phyloP scores from a whole-genome alignment of 2,329 filamentous ascomycete species.

The Fusarium burgessii region DNA sequence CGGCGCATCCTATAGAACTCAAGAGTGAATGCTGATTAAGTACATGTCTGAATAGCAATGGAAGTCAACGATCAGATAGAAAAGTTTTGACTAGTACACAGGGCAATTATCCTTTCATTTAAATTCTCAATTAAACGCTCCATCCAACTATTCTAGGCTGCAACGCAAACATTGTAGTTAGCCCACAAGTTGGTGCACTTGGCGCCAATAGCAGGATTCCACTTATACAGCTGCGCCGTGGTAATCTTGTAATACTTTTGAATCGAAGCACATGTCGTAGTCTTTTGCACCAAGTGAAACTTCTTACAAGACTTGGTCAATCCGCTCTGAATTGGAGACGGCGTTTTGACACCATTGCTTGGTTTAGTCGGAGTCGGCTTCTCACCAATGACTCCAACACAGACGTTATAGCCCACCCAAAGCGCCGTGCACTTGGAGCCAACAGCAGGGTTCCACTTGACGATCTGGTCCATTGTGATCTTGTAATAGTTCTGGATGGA shows the following conservation, averaged over 20 bases:
- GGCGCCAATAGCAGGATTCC: background rate
- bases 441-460: slow-evolving; percentile 18
- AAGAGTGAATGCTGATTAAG: too few relatives aligned
- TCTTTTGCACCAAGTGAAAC: background rate
- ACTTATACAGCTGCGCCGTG: background rate
- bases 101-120: too few relatives aligned
- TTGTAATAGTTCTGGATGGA: slow-evolving; percentile 10
- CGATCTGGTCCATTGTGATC: slow-evolving; percentile 1
- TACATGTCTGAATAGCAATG: too few relatives aligned
- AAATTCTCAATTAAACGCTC: too few relatives aligned
- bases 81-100: too few relatives aligned
- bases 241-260: background rate
- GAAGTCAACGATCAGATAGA: too few relatives aligned
- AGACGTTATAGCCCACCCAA: background rate
- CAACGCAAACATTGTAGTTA: background rate
- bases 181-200: background rate
- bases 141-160: background rate
- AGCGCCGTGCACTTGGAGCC: background rate
- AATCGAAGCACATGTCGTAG: background rate
- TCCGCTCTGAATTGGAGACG: background rate
- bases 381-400: background rate
- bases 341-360: background rate
- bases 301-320: background rate
- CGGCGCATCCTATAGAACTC: too few relatives aligned
- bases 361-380: background rate